These are phyloP conservation scores for Penicillium diatomitis DNA, from an alignment of 495 filamentous ascomycete genomes.

Conservation along the genomic window DNA sequence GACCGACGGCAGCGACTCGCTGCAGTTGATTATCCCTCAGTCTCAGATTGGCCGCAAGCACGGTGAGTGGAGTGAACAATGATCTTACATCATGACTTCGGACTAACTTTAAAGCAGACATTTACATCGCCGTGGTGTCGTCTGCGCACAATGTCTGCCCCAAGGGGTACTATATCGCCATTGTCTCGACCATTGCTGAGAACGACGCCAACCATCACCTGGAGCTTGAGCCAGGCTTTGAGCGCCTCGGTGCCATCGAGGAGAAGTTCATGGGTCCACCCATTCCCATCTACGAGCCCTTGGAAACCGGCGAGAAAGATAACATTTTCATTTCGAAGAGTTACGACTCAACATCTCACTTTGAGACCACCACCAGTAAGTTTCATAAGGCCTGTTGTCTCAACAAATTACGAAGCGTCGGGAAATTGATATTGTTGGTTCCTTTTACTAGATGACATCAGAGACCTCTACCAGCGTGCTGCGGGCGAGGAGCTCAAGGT, in stretches of 20 bases:
- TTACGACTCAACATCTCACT: constrained; percentile 96
- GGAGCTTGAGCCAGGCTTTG: constrained; percentile 88
- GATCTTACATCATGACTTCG: neutral
- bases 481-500: constrained; percentile 79
- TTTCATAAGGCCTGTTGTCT: neutral
- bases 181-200: constrained; percentile 96
- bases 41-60: constrained; percentile 92
- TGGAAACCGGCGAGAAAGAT: constrained; percentile 77
- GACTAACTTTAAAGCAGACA: constrained; percentile 50
- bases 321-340: constrained; percentile 97
- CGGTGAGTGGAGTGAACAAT: constrained; percentile 43
- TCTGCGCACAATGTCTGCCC: constrained; percentile 97
- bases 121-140: constrained; percentile 95
- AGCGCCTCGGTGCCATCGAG: constrained; percentile 86
- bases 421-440: neutral
- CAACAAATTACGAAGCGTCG: no score
- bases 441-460: constrained; percentile 63
- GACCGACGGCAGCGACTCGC: constrained; percentile 83
- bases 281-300: constrained; percentile 87
- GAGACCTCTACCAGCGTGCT: constrained; percentile 82
- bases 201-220: constrained; percentile 84
- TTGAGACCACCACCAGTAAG: constrained; percentile 78
- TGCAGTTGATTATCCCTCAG: constrained; percentile 96
- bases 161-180: constrained; percentile 97
- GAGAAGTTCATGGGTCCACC: constrained; percentile 94